Evolutionary conservation across 306 rosid species (phyloP), one percentile per base, ranked within the genome.

Genomic region (Cajanus cajan): DNA sequence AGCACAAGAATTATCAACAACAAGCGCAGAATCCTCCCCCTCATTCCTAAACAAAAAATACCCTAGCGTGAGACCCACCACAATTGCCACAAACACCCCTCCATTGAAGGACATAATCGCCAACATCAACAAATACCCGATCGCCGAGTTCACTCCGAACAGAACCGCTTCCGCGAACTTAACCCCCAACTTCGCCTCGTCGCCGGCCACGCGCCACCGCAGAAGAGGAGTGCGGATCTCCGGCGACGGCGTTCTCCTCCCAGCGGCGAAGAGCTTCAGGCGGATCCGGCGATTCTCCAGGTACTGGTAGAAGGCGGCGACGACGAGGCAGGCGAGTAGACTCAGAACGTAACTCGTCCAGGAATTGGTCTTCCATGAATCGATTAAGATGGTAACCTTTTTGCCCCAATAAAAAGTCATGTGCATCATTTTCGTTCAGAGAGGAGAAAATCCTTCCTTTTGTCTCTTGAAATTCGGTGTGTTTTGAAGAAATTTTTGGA

Each of bases 71-170:
- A 94, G 90, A 16, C 98, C 98, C 68, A 92, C 19, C n/a, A 89
- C 96, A 39, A 90, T 36, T 0, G 94, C 91, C 43, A 92, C 66
- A 74, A 92, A 90, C 2, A 92, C 94, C 28, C 98, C 98, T 3
- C 93, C 97, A 55, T 94, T 94, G 50, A 85, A 94, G 4, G 98
- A 94, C 98, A 94, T 94, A 39, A 94, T 55, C 34, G 98, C 93
- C 74, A 94, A 77, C 98, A 94, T 94, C 82, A 94, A 85, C 74
- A 92, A 51, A 74, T 92, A 92, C 33, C 98, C 98, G 34, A 94
- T 81, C 78, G 88, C 96, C 4, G 96, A 82, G 40, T 89, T 89
- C 73, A 92, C 87, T 4, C 92, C 97, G 24, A 89, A 92, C 18
- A 90, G 79, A 71, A 79, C 55, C n/a, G 94, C 83, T 41, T 79